phyloP scores from a whole-genome alignment of 176 grass and related monocot species.

The Echinochloa phyllopogon region DNA sequence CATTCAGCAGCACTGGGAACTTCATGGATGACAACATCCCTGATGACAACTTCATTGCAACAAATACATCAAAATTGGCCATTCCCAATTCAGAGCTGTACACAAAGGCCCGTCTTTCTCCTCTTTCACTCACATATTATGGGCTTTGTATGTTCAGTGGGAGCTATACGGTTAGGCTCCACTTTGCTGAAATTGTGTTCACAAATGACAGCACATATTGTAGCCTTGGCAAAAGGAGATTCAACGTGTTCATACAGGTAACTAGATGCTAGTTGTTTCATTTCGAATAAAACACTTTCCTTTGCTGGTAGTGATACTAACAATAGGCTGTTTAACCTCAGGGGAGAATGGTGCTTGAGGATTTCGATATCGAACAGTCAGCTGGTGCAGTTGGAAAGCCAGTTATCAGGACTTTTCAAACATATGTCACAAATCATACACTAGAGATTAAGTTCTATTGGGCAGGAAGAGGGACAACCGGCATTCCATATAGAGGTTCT shows the following conservation, averaged over 20 bases:
- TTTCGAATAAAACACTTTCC: neutral
- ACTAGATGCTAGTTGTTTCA: neutral
- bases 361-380: slow-evolving; percentile 79
- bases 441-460: slow-evolving; percentile 81
- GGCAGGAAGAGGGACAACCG: slow-evolving; percentile 88
- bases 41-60: slow-evolving; percentile 76
- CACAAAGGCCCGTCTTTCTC: slow-evolving; percentile 75
- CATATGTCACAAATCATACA: slow-evolving; percentile 66
- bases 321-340: slow-evolving; percentile 41
- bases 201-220: slow-evolving; percentile 73
- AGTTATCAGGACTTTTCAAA: slow-evolving; percentile 64
- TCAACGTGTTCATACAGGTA: slow-evolving; percentile 96
- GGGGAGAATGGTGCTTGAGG: slow-evolving; percentile 81
- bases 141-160: slow-evolving; percentile 88
- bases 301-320: slow-evolving; percentile 22
- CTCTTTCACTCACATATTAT: slow-evolving; percentile 93
- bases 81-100: slow-evolving; percentile 70
- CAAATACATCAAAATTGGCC: slow-evolving; percentile 56
- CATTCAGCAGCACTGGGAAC: slow-evolving; percentile 90
- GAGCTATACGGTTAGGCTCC: slow-evolving; percentile 72
- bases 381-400: slow-evolving; percentile 59
- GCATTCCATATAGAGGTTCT: slow-evolving; percentile 81
- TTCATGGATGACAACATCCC: slow-evolving; percentile 81
- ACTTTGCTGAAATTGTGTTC: slow-evolving; percentile 92
- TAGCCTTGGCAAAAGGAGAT: slow-evolving; percentile 91